Evolutionary conservation across 31 red algal genomes (phyloP), one percentile per base, ranked within the genome.

Genomic region (Endocladia muricata): DNA sequence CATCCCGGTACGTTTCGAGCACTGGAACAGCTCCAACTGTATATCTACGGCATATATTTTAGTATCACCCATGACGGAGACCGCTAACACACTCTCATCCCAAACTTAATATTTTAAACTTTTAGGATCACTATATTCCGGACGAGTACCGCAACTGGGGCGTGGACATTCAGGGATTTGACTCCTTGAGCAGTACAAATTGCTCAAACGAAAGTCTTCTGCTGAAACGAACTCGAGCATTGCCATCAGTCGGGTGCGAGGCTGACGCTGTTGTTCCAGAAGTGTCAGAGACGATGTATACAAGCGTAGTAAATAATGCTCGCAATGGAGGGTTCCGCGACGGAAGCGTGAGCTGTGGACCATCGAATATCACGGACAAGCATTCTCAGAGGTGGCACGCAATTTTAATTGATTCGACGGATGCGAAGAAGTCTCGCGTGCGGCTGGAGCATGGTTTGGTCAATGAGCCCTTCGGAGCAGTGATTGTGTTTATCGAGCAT

Each of bases 211-310:
- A 68, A 28, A 59, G 57, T 25, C 4, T 42, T 1, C 44, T 81
- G 4, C 25, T 83, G 23, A 77, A 78, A 41, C 89, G 55, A 41
- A 92, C 81, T 4, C 82, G 89, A 8, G 89, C 89, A 4, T 26
- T 92, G 41, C 89, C 89, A 8, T 73, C 70, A 37, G 89, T 92
- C 2, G 89, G 89, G 4, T 92, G 89, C 42, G 89, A 92, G 42
- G 78, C 77, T 11, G 89, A 92, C 51, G 89, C 89, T 9, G 81
- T 92, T 30, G 81, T 81, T 2, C 74, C 81, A 31, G 89, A 92
- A 21, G 81, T 69, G 23, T 5, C 30, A 2, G 58, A 69, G 61
- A 4, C 13, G 17, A n/a, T 35, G 25, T 63, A 39, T 41, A 0
- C 1, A 35, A 8, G 40, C 40, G 26, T 26, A 9, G 30, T 38